phyloP scores from a whole-genome alignment of 768 basidiomycete species.

The Calocybe cyanea region DNA sequence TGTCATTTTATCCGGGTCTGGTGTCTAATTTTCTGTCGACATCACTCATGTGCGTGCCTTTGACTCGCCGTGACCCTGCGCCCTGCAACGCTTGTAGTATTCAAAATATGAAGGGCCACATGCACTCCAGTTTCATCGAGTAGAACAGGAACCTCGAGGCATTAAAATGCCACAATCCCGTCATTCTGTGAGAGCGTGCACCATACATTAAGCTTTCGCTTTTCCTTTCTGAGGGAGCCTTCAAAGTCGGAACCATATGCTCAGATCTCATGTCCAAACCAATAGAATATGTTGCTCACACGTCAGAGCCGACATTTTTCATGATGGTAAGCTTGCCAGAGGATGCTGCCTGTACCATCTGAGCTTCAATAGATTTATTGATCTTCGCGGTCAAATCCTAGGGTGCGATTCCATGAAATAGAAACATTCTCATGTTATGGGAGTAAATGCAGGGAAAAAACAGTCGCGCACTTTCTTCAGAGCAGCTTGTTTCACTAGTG shows the following conservation, averaged over 20 bases:
- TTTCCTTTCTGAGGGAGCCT: slow-evolving; percentile 18
- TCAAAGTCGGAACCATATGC: not conserved
- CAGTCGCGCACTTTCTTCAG: slow-evolving; percentile 67
- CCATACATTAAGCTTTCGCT: slow-evolving; percentile 10
- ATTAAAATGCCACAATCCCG: not conserved
- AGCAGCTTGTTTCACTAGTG: slow-evolving; percentile 68
- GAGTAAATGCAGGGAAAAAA: too few relatives aligned
- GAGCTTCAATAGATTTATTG: slow-evolving; percentile 85
- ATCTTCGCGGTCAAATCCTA: slow-evolving; percentile 88
- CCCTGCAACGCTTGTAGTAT: slow-evolving; percentile 2
- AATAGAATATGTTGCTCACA: slow-evolving; percentile 23
- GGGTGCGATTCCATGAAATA: not conserved
- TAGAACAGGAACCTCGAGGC: not conserved
- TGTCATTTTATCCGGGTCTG: too few relatives aligned
- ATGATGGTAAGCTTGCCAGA: slow-evolving; percentile 90
- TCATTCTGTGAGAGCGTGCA: slow-evolving; percentile 1
- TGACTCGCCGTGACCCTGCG: too few relatives aligned
- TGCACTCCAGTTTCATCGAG: not conserved
- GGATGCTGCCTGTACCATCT: slow-evolving; percentile 88
- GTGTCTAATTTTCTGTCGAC: too few relatives aligned
- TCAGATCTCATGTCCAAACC: not conserved
- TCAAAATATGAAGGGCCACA: not conserved
- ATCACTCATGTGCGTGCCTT: too few relatives aligned
- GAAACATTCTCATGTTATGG: too few relatives aligned
- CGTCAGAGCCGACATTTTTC: slow-evolving; percentile 58